Evolutionary conservation across 768 basidiomycete species (phyloP), one percentile per base, ranked within the genome.

Genomic region (Amanita rubescens): DNA sequence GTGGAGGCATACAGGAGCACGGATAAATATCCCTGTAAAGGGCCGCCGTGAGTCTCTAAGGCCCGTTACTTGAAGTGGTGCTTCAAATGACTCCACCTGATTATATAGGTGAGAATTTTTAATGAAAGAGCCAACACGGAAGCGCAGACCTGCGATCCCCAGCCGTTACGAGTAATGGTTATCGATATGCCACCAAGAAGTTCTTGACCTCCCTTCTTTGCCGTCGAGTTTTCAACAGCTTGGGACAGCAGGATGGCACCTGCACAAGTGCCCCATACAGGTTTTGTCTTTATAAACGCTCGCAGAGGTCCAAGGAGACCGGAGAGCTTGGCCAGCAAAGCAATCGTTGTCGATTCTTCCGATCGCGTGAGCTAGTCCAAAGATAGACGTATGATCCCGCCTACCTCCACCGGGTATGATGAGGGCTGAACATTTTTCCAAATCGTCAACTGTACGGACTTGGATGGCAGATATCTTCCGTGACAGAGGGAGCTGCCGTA

Each of bases 251-350:
- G 73, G 50, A 97, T 96, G 37, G 94, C 94, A 10, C 95, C 94
- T 0, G 94, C 94, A 67, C 94, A 98, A 0, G 93, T 96, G 2
- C 94, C 94, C 93, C 93, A 98, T 2, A 94, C 80, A 0, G 91
- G 84, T 63, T 87, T 91, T 0, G 62, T 65, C 58, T 73, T 72
- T n/a, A 84, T 73, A 58, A 94, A 94, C 34, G 79, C 75, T 34
- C 79, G 75, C 4, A 98, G 74, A 6, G 90, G 91, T n/a, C 87
- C 82, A 14, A 93, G 65, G 37, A 98, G 77, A 0, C 90, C 90
- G 0, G 85, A 78, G 25, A 84, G 75, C 51, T 77, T 77, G 25
- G 83, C 90, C 17, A 87, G 75, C 46, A 90, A 75, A 1, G 84
- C 89, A 56, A 98, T 97, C 2, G 94, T 91, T 5, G 95, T 97